phyloP scores from a whole-genome alignment of 1,284 basidiomycete species.

The Cutaneotrichosporon arboriforme region DNA sequence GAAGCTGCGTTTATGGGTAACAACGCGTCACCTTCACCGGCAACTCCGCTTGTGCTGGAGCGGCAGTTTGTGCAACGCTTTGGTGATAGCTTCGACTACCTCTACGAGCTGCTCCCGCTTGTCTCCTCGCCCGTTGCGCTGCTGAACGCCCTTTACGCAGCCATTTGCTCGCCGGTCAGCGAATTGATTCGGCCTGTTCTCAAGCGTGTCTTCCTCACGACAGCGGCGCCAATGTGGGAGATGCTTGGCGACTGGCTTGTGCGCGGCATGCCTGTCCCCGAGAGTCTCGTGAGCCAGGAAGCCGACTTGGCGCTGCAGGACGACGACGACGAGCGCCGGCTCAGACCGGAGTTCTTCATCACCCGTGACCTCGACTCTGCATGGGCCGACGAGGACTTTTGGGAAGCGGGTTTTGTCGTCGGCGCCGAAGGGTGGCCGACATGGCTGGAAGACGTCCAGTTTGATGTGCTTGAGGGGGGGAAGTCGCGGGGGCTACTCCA shows the following conservation, averaged over 20 bases:
- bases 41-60: slow-evolving; percentile 64
- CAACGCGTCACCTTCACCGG: slow-evolving; percentile 29
- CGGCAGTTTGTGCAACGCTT: slow-evolving; percentile 51
- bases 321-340: slow-evolving; percentile 49
- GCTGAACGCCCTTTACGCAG: slow-evolving; percentile 59
- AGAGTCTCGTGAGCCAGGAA: slow-evolving; percentile 19
- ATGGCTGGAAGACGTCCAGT: slow-evolving; percentile 45
- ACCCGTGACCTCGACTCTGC: slow-evolving; percentile 60
- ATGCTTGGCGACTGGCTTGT: slow-evolving; percentile 68
- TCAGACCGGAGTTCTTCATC: slow-evolving; percentile 72
- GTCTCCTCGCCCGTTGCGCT: slow-evolving; percentile 55
- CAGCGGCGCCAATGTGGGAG: slow-evolving; percentile 65
- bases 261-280: slow-evolving; percentile 59
- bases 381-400: slow-evolving; percentile 67
- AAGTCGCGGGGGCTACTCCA: slow-evolving; percentile 70
- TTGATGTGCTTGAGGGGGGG: slow-evolving; percentile 62
- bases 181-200: slow-evolving; percentile 40
- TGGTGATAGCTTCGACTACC: slow-evolving; percentile 52
- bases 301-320: slow-evolving; percentile 44
- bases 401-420: slow-evolving; percentile 66
- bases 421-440: slow-evolving; percentile 49
- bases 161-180: slow-evolving; percentile 49
- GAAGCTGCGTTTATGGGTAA: slow-evolving; percentile 59
- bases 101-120: slow-evolving; percentile 51
- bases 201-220: slow-evolving; percentile 58